Conservation (phyloP, 2,329 filamentous ascomycete species). For the Hysterium pulicare region DNA sequence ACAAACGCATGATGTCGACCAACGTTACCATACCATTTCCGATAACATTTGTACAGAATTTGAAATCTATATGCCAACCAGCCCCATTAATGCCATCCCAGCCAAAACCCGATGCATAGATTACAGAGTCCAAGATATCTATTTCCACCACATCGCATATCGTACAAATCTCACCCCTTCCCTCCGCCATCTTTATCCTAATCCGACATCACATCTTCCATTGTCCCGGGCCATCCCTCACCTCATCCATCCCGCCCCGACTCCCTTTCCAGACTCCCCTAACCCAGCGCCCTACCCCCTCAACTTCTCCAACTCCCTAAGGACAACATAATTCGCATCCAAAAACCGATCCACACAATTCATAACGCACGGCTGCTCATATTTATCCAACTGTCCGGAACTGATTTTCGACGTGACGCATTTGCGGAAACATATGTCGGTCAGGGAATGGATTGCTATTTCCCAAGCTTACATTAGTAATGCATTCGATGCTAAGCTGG, state of each 20-base stretch:
- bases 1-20: no score
- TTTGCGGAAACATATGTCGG: slow-evolving; percentile 90
- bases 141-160: no score
- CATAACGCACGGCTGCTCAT: slow-evolving; percentile 77
- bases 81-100: no score
- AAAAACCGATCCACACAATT: slow-evolving; percentile 95
- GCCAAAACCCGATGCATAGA: no score
- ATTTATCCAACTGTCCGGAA: slow-evolving; percentile 66
- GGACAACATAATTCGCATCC: slow-evolving; percentile 80
- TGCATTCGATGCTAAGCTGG: neutral
- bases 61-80: no score
- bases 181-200: no score
- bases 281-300: slow-evolving; percentile 16
- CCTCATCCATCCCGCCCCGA: neutral
- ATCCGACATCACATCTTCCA: no score
- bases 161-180: no score
- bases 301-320: slow-evolving; percentile 75
- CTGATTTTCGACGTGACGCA: slow-evolving; percentile 76
- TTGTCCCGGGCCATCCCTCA: neutral
- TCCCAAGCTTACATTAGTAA: no score
- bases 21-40: no score
- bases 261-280: neutral
- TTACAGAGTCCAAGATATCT: no score
- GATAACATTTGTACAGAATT: no score
- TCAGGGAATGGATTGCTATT: slow-evolving; percentile 60